Base-by-base conservation (phyloP, 768 basidiomycete genomes). In the Phanerochaete sordida region DNA sequence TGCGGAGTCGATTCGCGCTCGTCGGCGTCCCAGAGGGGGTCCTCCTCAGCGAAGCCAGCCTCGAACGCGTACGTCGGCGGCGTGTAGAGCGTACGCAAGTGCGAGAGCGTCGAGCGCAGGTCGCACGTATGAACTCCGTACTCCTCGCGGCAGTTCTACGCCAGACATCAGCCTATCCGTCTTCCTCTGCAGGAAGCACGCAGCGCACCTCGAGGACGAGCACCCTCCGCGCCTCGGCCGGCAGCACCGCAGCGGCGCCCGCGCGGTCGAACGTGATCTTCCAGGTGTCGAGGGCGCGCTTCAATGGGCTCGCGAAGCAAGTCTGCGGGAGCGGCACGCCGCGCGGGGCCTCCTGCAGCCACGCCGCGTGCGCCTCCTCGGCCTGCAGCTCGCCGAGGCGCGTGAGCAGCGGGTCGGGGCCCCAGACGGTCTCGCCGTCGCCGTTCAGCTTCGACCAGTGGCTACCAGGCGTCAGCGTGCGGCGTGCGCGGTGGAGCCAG, bases 41-140 rank as follows among this genome's bases (percentile, higher is more conserved):
- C 90, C 16, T 83, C 75, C 67, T 91, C 89, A 0, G 78, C 71
- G 56, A 92, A 82, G 0, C 77, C 81, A 0, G 69, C 67, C 65
- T 91, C 87, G 47, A 90, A 79, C 8, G 54, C 62, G 66, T 85
- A 85, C 4, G 72, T 56, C 2, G 68, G 68, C 5, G 68, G 68
- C 0, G 85, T 84, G 66, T 83, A 90, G 6, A 76, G 64, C 0
- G 59, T 58, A 0, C 69, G 64, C 60, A 91, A 85, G 56, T 81
- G 77, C 0, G 81, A 76, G 31, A 72, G 75, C 1, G 77, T 74
- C 21, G 76, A 75, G 15, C 90, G 81, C 62, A 81, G 79, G 70
- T 92, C 90, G 65, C 88, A 90, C 0, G 88, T 90, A 60, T 90
- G 88, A 1, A 82, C 78, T 0, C 88, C 84, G 60, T 83, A 81